Base-by-base conservation (phyloP, 345 rosid species). In the Populus simonii region DNA sequence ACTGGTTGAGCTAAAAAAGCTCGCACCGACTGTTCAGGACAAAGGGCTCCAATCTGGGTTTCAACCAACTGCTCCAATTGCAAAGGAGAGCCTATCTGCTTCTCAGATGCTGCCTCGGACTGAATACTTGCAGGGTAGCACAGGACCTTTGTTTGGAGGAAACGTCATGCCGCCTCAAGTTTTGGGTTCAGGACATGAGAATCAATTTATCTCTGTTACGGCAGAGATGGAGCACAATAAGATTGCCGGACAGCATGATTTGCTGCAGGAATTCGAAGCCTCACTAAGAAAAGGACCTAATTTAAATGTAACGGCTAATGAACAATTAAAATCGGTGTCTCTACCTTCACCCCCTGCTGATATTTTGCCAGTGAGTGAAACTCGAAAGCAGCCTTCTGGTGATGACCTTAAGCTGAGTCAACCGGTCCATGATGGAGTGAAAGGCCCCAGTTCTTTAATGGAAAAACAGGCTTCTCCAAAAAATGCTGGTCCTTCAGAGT, bases 171-270 rank as follows among this genome's bases (percentile, higher is more conserved):
- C 47, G 25, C 80, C 72, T 73, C 76, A 83, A 68, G 51, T 61
- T 25, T 53, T 69, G 41, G 93, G 84, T 11, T 76, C 86, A 31
- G 78, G 80, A 67, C 78, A 72, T 49, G 83, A 70, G 71, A 81
- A 74, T 71, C 77, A 17, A 69, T 71, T 83, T 66, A 75, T 75
- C 72, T 1, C 84, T 17, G 15, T 74, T 20, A n/a, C 78, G 68
- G 79, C 78, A 49, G 75, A 79, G 31, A 59, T 41, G 51, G 81
- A 31, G 13, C 80, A 73, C 55, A 83, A 72, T 8, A 74, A 80
- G 72, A 29, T 68, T 72, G 72, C 66, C 33, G 81, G 70, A 72
- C 81, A 65, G 38, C 74, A 86, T 78, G 80, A 72, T 43, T 8
- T 76, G 71, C 69, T 78, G 73, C 77, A 47, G 74, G 83, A 75